A percentile compares a stretch with the other conserved stretches of the same genome.
Evolutionary conservation across 495 filamentous ascomycete species (phyloP).

Genomic region (Beverwykella pulmonaria): DNA sequence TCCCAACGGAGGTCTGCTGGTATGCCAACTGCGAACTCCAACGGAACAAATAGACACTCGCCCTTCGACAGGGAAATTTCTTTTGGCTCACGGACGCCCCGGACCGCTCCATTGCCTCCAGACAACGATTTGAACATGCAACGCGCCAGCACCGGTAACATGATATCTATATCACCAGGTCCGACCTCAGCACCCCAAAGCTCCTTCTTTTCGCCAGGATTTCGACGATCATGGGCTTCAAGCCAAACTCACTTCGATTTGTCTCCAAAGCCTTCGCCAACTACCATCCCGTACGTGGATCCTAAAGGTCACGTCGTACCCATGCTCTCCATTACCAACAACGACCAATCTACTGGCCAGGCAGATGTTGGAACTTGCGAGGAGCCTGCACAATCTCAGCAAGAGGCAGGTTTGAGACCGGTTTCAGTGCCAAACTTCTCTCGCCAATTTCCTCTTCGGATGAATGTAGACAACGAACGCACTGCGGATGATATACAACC

Average conservation of each 20-base stretch:
- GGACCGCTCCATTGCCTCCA: conserved; percentile 39
- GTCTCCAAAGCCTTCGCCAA: conserved; percentile 14
- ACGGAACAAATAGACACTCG: conserved; percentile 21
- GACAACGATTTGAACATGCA: conserved; percentile 35
- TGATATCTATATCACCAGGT: conserved; percentile 34
- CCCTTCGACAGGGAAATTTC: conserved; percentile 32
- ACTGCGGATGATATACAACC: background rate
- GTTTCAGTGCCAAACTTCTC: conserved; percentile 40
- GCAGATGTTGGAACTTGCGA: background rate
- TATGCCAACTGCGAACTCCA: conserved; percentile 28
- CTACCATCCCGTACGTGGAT: conserved; percentile 34
- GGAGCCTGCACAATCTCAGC: background rate
- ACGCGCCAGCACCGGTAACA: conserved; percentile 42
- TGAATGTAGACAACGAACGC: conserved; percentile 4
- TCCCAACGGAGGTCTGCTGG: conserved; percentile 30
- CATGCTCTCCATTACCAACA: conserved; percentile 30
- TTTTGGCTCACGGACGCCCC: conserved; percentile 30
- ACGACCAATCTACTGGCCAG: conserved; percentile 7
- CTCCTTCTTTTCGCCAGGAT: conserved; percentile 30
- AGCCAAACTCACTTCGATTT: conserved; percentile 37
- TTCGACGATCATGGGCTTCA: conserved; percentile 39
- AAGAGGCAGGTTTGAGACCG: conserved; percentile 4
- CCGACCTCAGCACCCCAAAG: conserved; percentile 34
- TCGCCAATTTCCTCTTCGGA: conserved; percentile 33
- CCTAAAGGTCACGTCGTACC: conserved; percentile 37